Evolutionary conservation across 164 flowering plant species (phyloP).

Genomic region (Stephania japonica): DNA sequence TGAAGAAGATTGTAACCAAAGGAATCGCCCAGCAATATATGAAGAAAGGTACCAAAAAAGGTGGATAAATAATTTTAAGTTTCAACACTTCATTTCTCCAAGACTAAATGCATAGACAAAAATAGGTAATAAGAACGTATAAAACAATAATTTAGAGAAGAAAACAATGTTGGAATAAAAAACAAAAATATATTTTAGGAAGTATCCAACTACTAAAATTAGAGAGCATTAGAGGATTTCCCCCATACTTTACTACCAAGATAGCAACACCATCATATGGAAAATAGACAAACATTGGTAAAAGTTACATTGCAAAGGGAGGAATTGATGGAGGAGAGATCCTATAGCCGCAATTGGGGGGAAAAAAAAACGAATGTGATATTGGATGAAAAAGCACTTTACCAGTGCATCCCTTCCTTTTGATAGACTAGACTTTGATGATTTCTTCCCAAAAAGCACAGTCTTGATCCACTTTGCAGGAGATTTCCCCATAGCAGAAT

Average conservation of each 20-base stretch:
- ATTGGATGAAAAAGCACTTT: neutral
- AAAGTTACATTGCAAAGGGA: neutral
- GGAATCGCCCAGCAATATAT: too few species aligned
- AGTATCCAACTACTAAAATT: too few species aligned
- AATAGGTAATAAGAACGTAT: too few species aligned
- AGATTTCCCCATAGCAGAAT: slow-evolving; percentile 63
- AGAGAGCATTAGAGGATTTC: too few species aligned
- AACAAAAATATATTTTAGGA: too few species aligned
- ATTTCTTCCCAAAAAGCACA: slow-evolving; percentile 75
- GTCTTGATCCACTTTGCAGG: slow-evolving; percentile 90
- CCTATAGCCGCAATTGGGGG: neutral
- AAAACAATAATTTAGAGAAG: too few species aligned
- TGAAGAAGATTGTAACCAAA: too few species aligned
- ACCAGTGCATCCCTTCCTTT: slow-evolving; percentile 48
- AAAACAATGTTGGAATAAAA: too few species aligned
- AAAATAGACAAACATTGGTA: neutral
- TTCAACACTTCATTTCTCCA: too few species aligned
- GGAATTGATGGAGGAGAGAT: neutral
- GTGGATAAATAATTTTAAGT: too few species aligned
- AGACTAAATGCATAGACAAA: too few species aligned
- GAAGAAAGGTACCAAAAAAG: too few species aligned
- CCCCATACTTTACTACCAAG: neutral
- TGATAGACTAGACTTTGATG: slow-evolving; percentile 43
- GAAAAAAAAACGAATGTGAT: neutral
- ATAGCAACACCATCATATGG: neutral